Conservation (phyloP, 2,329 filamentous ascomycete species). For the Arthrobotrys megalospora region DNA sequence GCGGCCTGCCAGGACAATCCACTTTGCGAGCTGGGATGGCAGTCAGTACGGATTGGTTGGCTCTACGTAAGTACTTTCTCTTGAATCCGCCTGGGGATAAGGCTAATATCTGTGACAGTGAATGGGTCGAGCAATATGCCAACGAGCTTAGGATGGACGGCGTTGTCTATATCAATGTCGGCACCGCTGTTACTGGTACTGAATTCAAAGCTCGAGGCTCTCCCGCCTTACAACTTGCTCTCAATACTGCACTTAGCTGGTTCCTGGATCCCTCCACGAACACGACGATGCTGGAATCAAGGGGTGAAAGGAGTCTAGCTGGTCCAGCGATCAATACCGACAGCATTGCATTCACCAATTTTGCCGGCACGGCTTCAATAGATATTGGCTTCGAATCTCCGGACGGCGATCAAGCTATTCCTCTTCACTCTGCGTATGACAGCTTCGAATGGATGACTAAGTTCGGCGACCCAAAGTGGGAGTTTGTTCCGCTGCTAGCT, state of each 20-base stretch:
- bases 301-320: conserved; percentile 77
- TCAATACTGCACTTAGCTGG: conserved; percentile 81
- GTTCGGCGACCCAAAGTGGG: conserved; percentile 85
- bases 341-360: conserved; percentile 86
- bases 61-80: conserved; percentile 73
- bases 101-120: conserved; percentile 67
- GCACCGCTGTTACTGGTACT: conserved; percentile 81
- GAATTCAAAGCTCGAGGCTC: conserved; percentile 84
- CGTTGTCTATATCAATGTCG: conserved; percentile 92
- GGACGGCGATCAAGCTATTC: conserved; percentile 74
- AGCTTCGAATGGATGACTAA: conserved; percentile 87
- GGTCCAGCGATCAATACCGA: conserved; percentile 66
- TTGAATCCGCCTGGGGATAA: not conserved
- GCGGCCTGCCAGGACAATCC: conserved; percentile 92
- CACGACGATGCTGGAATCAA: conserved; percentile 80
- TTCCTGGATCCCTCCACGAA: conserved; percentile 81
- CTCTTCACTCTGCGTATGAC: conserved; percentile 89
- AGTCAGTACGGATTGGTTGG: conserved; percentile 94
- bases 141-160: conserved; percentile 80
- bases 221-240: conserved; percentile 81
- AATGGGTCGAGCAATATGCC: conserved; percentile 90
- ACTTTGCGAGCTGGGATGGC: conserved; percentile 97
- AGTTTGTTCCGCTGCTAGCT: conserved; percentile 82
- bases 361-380: conserved; percentile 88
- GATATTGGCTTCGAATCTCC: conserved; percentile 79